Base-by-base conservation (phyloP, 169 alveolate species). In the Cryptosporidium andersoni region DNA sequence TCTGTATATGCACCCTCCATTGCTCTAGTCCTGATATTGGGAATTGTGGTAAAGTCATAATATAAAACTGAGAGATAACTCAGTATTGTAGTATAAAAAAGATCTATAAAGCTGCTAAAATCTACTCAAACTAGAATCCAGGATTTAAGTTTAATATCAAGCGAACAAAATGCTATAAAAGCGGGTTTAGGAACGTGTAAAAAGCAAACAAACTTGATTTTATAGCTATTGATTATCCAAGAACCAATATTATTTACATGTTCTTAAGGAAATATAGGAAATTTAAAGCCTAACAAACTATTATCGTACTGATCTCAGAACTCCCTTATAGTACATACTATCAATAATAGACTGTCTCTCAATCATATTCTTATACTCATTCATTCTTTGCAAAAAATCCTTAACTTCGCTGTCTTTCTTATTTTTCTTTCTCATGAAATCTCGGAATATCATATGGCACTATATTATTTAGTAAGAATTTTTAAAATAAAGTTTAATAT, bases 281-380 rank as follows among this genome's bases (percentile, higher is more conserved):
- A 51, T 25, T 25, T 25, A 25, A 25, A 25, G 25, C 25, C 12
- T 49, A 49, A 9, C 12, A 34, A 34, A 16, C 2, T 12, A 12
- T 74, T 25, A 74, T 74, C 67, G 55, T 9, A 14, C 37, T 43
- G 49, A 39, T 34, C 42, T 43, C n/a, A 56, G 40, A 37, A 45
- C 34, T 11, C 85, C 85, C 5, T 66, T 74, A 45, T 43, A 58
- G 43, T 74, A 74, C 74, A 74, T 74, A 55, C 60, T 74, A 42
- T 60, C 36, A 48, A 74, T 58, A 37, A 49, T 40, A 14, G 66
- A 43, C 60, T 74, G 85, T 2, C 85, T 49, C 39, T 43, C 51
- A 14, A 74, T 52, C 85, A 74, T 74, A 9, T 74, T 36, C 42
- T 43, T 74, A 63, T 74, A 74, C 9, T 74, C 85, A 16, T 60